Conservation (phyloP, 495 filamentous ascomycete genomes). For the Aspergillus sparsus region DNA sequence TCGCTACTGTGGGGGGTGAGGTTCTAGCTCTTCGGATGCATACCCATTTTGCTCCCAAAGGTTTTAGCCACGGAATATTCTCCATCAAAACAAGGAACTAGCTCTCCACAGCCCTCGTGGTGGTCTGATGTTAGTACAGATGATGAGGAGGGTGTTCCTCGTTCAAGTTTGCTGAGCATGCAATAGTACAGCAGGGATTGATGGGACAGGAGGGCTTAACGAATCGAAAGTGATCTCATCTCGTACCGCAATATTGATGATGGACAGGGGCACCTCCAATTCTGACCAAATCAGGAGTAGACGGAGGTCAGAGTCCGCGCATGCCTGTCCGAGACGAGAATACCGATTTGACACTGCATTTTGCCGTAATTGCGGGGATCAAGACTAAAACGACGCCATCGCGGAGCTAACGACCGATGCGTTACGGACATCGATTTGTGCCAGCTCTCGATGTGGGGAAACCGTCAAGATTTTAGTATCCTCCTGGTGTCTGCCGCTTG, state of each 20-base stretch:
- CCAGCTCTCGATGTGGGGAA: not conserved
- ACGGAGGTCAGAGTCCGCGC: constrained; percentile 3
- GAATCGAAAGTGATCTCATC: not conserved
- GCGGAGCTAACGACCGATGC: not conserved
- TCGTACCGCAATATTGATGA: not conserved
- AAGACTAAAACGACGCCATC: not conserved
- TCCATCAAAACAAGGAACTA: no score
- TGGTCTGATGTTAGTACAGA: no score
- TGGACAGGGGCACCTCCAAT: not conserved
- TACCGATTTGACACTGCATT: not conserved
- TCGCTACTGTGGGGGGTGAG: no score
- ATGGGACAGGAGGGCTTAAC: not conserved
- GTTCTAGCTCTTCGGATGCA: no score
- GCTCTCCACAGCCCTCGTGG: no score
- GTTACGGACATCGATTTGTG: not conserved
- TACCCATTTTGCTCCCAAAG: no score
- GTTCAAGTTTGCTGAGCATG: no score
- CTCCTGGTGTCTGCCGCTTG: not conserved
- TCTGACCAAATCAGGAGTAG: not conserved
- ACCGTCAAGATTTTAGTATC: not conserved
- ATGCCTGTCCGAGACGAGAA: not conserved
- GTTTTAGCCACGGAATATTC: no score
- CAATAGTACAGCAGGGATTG: not conserved
- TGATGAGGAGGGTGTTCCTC: no score
- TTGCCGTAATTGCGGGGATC: not conserved